Conservation (phyloP, 2,329 filamentous ascomycete genomes). For the Biscogniauxia mediterranea region DNA sequence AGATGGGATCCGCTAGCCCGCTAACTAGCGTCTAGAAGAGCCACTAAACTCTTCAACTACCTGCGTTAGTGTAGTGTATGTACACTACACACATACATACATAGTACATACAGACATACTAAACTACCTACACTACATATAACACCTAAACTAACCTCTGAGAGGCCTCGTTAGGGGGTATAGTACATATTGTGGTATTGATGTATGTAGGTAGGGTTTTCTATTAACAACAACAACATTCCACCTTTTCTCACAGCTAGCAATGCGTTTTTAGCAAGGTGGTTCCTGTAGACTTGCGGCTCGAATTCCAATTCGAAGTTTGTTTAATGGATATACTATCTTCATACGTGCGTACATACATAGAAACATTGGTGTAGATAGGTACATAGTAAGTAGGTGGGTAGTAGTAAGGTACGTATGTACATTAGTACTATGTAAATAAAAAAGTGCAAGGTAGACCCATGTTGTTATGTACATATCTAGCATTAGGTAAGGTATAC, state of each 20-base stretch:
- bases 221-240: background rate
- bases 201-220: background rate
- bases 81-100: too few relatives aligned
- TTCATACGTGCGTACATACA: too few relatives aligned
- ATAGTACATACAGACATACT: too few relatives aligned
- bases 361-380: too few relatives aligned
- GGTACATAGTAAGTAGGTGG: too few relatives aligned
- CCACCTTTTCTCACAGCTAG: background rate
- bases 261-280: background rate
- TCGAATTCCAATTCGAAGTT: background rate
- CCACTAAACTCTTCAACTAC: background rate
- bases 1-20: background rate
- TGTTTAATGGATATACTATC: background rate
- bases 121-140: too few relatives aligned
- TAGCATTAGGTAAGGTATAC: background rate
- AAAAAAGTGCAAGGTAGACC: too few relatives aligned
- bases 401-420: too few relatives aligned
- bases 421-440: too few relatives aligned
- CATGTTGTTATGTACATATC: background rate
- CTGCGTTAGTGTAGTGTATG: background rate
- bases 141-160: too few relatives aligned
- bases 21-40: background rate
- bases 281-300: background rate
- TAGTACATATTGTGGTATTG: too few relatives aligned
- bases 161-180: too few relatives aligned